Percentiles rank a stretch among this genome's conserved stretches.
phyloP scores from a whole-genome alignment of 176 grass and related monocot genomes.

The Ensete ventricosum region DNA sequence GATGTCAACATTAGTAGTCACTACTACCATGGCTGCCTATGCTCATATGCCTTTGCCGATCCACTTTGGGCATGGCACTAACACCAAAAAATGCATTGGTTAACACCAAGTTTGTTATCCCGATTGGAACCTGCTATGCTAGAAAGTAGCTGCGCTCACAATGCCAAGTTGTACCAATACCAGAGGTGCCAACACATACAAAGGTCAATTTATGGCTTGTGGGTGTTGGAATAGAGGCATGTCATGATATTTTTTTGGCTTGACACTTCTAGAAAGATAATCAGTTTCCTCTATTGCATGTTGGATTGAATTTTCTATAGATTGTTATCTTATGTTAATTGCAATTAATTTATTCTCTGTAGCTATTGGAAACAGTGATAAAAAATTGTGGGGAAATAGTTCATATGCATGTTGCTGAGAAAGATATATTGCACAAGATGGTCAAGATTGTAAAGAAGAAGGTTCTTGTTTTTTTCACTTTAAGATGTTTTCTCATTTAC shows the following conservation, averaged over 20 bases:
- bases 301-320: slow-evolving; percentile 16
- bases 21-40: too few relatives aligned
- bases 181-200: too few relatives aligned
- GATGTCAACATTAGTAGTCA: too few relatives aligned
- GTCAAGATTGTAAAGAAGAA: slow-evolving; percentile 96
- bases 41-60: too few relatives aligned
- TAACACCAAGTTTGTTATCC: too few relatives aligned
- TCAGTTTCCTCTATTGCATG: background rate
- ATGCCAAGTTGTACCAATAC: too few relatives aligned
- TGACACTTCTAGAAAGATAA: background rate
- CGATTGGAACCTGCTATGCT: too few relatives aligned
- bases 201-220: too few relatives aligned
- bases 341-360: slow-evolving; percentile 24
- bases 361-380: slow-evolving; percentile 78
- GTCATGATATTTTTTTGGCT: background rate
- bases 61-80: too few relatives aligned
- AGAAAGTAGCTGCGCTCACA: too few relatives aligned
- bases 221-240: too few relatives aligned
- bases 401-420: slow-evolving; percentile 73
- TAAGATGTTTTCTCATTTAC: slow-evolving; percentile 1
- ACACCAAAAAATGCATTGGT: too few relatives aligned
- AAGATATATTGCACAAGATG: slow-evolving; percentile 75
- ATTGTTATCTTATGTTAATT: background rate
- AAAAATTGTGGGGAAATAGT: slow-evolving; percentile 95
- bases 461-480: slow-evolving; percentile 32